These are phyloP conservation scores for Globisporangium mamillatum DNA, from an alignment of 352 stramenopile genomes.

Conservation along the genomic window DNA sequence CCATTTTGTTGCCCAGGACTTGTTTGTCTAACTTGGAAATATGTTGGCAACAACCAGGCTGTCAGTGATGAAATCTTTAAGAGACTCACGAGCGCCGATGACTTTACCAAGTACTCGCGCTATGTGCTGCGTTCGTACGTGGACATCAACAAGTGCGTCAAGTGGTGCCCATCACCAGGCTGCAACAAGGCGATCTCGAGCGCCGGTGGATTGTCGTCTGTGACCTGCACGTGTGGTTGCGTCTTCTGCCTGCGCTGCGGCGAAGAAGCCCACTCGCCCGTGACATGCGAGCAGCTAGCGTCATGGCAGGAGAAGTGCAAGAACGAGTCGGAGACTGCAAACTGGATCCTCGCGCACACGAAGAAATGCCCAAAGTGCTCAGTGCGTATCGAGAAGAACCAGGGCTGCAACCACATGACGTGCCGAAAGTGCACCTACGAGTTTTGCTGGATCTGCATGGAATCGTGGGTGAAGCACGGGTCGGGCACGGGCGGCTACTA, in stretches of 20 bases:
- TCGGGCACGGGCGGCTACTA: slow-evolving; percentile 98
- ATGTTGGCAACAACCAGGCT: slow-evolving; percentile 24
- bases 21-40: neutral
- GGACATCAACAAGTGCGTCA: slow-evolving; percentile 96
- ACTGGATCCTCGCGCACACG: slow-evolving; percentile 99
- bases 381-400: slow-evolving; percentile 99
- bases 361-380: slow-evolving; percentile 99
- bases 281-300: slow-evolving; percentile 90
- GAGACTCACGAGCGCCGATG: slow-evolving; percentile 55
- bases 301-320: slow-evolving; percentile 96
- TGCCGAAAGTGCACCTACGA: slow-evolving; percentile 92
- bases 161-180: slow-evolving; percentile 96
- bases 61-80: slow-evolving; percentile 70
- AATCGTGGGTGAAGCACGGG: slow-evolving; percentile 95
- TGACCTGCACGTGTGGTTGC: slow-evolving; percentile 82
- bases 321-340: slow-evolving; percentile 98
- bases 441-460: slow-evolving; percentile 99
- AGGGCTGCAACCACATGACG: slow-evolving; percentile 99
- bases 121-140: slow-evolving; percentile 97
- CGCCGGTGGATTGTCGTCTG: slow-evolving; percentile 71
- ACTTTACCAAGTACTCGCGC: slow-evolving; percentile 88
- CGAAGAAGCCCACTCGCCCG: slow-evolving; percentile 95
- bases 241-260: slow-evolving; percentile 93
- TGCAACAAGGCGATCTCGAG: slow-evolving; percentile 94
- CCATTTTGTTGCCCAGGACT: neutral